Conservation (phyloP, 306 rosid species). For the Psophocarpus tetragonolobus region DNA sequence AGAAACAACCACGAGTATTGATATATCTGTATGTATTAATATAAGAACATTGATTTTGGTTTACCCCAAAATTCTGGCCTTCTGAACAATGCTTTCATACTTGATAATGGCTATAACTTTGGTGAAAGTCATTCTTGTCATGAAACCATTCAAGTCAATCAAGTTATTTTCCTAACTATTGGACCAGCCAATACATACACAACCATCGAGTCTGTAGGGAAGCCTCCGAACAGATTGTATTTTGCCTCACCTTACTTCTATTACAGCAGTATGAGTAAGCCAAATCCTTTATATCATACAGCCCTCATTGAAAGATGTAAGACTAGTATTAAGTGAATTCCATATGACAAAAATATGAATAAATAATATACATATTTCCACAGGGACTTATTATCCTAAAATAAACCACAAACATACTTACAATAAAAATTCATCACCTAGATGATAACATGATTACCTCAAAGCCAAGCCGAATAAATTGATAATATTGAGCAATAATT, state of each 20-base stretch:
- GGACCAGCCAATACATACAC: neutral
- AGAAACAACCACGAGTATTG: neutral
- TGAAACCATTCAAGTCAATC: neutral
- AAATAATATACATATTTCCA: too few relatives aligned
- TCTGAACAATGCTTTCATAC: constrained; percentile 1
- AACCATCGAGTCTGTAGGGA: neutral
- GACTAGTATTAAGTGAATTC: neutral
- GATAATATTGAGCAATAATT: constrained; percentile 90
- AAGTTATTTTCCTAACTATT: neutral
- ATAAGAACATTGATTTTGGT: neutral
- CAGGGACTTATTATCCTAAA: too few relatives aligned
- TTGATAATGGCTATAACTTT: neutral
- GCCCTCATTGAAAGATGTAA: neutral
- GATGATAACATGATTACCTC: constrained; percentile 52
- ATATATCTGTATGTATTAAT: neutral
- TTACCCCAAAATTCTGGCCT: neutral
- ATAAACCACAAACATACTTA: neutral
- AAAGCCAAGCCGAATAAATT: constrained; percentile 80
- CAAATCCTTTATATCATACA: constrained; percentile 2
- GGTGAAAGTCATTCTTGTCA: neutral
- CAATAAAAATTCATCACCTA: neutral
- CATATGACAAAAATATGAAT: neutral
- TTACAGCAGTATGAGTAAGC: neutral
- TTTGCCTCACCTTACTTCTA: too few relatives aligned
- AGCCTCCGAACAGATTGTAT: too few relatives aligned